A percentile compares a stretch with the other conserved stretches of the same genome.
Conservation (phyloP, 164 flowering plant genomes). For the Cinnamomum chago region DNA sequence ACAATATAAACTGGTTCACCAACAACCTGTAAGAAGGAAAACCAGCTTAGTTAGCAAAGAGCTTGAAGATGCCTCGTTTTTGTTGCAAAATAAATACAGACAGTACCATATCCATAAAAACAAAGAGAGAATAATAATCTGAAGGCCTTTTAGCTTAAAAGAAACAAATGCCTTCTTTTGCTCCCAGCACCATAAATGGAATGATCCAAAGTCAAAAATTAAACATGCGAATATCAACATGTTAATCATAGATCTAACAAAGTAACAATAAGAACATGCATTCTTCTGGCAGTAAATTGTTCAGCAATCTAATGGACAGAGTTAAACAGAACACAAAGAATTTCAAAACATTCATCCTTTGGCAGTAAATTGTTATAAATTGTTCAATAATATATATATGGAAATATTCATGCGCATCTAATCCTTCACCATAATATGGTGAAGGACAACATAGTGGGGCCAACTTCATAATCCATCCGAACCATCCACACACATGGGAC, state of each 20-base stretch:
- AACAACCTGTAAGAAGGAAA: slow-evolving; percentile 56
- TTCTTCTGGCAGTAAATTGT: neutral
- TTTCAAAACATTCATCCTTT: neutral
- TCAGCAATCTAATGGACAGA: neutral
- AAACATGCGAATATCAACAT: too few relatives aligned
- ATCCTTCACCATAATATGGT: too few relatives aligned
- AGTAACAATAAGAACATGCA: neutral
- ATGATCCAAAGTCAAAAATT: too few relatives aligned
- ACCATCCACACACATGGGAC: too few relatives aligned
- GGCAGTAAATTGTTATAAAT: neutral
- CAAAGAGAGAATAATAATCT: neutral
- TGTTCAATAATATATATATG: too few relatives aligned
- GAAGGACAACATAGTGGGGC: too few relatives aligned
- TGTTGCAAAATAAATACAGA: neutral
- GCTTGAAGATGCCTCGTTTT: neutral
- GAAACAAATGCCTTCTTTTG: too few relatives aligned
- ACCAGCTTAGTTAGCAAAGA: slow-evolving; percentile 3
- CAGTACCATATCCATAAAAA: neutral
- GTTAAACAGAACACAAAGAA: neutral
- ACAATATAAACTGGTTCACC: slow-evolving; percentile 93
- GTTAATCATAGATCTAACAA: too few relatives aligned
- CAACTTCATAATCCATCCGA: too few relatives aligned
- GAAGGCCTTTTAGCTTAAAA: too few relatives aligned
- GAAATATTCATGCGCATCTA: too few relatives aligned
- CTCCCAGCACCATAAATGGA: too few relatives aligned